These are phyloP conservation scores for Sporothrix brunneoviolacea DNA, from an alignment of 2,329 filamentous ascomycete genomes.

Conservation along the genomic window DNA sequence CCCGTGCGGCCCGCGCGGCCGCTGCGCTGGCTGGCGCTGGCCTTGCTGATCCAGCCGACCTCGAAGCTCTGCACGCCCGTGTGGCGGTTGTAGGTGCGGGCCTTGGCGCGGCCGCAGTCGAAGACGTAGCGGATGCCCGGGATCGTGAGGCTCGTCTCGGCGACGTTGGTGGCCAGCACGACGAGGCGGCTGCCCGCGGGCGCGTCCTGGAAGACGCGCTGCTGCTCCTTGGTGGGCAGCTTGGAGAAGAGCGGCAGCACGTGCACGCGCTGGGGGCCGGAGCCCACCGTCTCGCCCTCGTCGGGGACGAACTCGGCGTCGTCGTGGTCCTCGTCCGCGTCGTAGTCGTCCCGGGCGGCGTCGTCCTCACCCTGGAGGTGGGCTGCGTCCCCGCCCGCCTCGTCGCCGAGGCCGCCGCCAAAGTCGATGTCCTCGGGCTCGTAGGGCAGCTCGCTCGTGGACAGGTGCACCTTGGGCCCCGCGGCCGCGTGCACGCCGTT, in stretches of 20 bases:
- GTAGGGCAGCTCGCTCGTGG: slow-evolving; percentile 68
- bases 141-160: slow-evolving; percentile 94
- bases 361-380: slow-evolving; percentile 24
- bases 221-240: slow-evolving; percentile 81
- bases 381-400: slow-evolving; percentile 31
- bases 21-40: slow-evolving; percentile 82
- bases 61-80: slow-evolving; percentile 95
- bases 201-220: slow-evolving; percentile 79
- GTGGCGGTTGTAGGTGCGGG: slow-evolving; percentile 77
- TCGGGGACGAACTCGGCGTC: slow-evolving; percentile 61
- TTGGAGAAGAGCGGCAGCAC: slow-evolving; percentile 92
- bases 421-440: slow-evolving; percentile 86
- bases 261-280: slow-evolving; percentile 68
- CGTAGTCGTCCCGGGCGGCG: slow-evolving; percentile 47
- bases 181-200: slow-evolving; percentile 80
- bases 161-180: slow-evolving; percentile 90
- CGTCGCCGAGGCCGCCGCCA: slow-evolving; percentile 41
- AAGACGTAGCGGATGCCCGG: slow-evolving; percentile 94
- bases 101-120: slow-evolving; percentile 86
- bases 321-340: slow-evolving; percentile 51
- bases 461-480: slow-evolving; percentile 64
- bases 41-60: slow-evolving; percentile 95
- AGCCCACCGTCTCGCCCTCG: slow-evolving; percentile 51
- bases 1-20: slow-evolving; percentile 94
- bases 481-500: slow-evolving; percentile 49